Percentiles rank a stretch among this genome's conserved stretches.
These are phyloP conservation scores for Suhomyces bokatorum DNA, from an alignment of 1,139 yeast genomes.

Conservation along the genomic window DNA sequence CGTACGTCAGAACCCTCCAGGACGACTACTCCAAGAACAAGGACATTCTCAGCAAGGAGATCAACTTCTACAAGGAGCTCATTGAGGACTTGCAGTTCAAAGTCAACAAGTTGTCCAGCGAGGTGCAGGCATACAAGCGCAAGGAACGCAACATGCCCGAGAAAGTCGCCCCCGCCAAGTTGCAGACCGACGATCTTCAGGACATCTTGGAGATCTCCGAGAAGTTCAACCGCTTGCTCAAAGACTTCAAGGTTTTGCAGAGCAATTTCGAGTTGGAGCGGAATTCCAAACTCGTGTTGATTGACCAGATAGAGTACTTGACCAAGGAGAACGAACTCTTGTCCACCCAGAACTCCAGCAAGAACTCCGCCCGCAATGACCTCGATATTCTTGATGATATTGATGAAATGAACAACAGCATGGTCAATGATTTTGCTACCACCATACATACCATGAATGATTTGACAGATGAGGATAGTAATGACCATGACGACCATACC, in stretches of 20 bases:
- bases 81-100: conserved; percentile 34
- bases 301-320: conserved; percentile 55
- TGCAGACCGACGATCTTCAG: conserved; percentile 12
- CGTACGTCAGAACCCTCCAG: conserved; percentile 21
- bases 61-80: conserved; percentile 33
- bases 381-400: conserved; percentile 12
- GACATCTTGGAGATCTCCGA: conserved; percentile 19
- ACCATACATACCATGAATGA: conserved; percentile 27
- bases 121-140: conserved; percentile 17
- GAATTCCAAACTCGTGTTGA: conserved; percentile 51
- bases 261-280: conserved; percentile 49
- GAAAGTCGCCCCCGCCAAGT: background rate
- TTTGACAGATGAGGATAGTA: conserved; percentile 23
- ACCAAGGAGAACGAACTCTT: conserved; percentile 41
- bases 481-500: conserved; percentile 7
- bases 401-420: conserved; percentile 15
- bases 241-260: conserved; percentile 40
- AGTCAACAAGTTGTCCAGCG: conserved; percentile 27
- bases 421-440: conserved; percentile 20
- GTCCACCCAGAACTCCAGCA: conserved; percentile 15
- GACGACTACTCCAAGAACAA: conserved; percentile 28
- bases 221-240: conserved; percentile 34
- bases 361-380: conserved; percentile 13
- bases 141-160: conserved; percentile 10
- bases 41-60: conserved; percentile 32